These are phyloP conservation scores for Malassezia caprae DNA, from an alignment of 1,284 basidiomycete species.

Conservation along the genomic window DNA sequence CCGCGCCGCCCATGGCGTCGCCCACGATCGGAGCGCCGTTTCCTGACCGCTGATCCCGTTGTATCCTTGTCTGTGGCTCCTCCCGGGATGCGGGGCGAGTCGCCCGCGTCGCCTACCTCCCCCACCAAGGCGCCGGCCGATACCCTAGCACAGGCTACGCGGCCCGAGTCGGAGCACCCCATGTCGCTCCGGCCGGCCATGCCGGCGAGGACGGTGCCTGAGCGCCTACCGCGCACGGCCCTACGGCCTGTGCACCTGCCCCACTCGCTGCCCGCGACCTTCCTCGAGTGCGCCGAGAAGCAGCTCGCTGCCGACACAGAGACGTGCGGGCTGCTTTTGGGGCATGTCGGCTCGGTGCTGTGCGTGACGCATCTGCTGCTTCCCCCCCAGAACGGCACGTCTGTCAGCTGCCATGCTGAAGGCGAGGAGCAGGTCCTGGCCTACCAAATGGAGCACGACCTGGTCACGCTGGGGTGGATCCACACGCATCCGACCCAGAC, in stretches of 20 bases:
- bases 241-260: constrained; percentile 52
- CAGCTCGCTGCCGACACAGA: constrained; percentile 59
- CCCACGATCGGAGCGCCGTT: not conserved
- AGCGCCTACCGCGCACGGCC: constrained; percentile 4
- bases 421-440: constrained; percentile 73
- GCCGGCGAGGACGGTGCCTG: not conserved
- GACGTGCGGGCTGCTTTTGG: constrained; percentile 60
- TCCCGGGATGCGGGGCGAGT: not conserved
- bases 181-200: not conserved
- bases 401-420: constrained; percentile 77
- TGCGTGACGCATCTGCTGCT: constrained; percentile 41
- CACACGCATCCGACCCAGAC: constrained; percentile 83
- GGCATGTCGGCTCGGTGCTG: constrained; percentile 36
- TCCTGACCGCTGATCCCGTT: not conserved
- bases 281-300: constrained; percentile 59
- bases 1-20: not conserved
- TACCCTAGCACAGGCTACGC: not conserved
- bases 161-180: not conserved
- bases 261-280: constrained; percentile 60
- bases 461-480: constrained; percentile 84
- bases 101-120: not conserved
- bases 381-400: constrained; percentile 70
- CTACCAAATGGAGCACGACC: constrained; percentile 64
- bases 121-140: not conserved
- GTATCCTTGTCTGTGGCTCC: constrained; percentile 8